These are phyloP conservation scores for Erodium texanum DNA, from an alignment of 441 rosid species.

Conservation along the genomic window DNA sequence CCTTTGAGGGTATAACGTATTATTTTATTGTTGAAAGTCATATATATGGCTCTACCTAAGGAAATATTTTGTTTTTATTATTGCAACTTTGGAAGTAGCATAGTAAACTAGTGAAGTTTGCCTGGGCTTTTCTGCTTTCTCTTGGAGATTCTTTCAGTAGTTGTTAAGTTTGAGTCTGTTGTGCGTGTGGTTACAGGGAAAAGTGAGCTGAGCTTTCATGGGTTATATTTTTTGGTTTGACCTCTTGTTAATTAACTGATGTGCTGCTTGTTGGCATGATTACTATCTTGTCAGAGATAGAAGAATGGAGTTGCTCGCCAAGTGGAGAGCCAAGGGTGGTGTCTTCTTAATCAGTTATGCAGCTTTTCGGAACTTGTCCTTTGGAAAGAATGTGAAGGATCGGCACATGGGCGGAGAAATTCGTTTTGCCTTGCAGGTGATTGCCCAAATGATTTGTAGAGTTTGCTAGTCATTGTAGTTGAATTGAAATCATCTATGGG, in stretches of 20 bases:
- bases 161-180: background rate
- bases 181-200: background rate
- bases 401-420: slow-evolving; percentile 60
- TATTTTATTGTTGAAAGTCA: background rate
- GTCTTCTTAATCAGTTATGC: slow-evolving; percentile 82
- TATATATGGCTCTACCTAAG: background rate
- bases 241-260: slow-evolving; percentile 5
- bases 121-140: background rate
- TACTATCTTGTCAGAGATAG: slow-evolving; percentile 50
- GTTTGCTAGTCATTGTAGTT: background rate
- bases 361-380: slow-evolving; percentile 83
- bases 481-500: background rate
- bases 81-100: background rate
- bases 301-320: slow-evolving; percentile 67
- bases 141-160: background rate
- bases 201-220: background rate
- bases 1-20: too few species aligned
- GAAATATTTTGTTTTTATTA: background rate
- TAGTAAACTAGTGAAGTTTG: background rate
- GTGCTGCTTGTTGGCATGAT: slow-evolving; percentile 18
- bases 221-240: background rate
- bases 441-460: background rate
- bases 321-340: slow-evolving; percentile 97
- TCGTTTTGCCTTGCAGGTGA: slow-evolving; percentile 78
- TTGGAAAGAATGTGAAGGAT: slow-evolving; percentile 87